Base-by-base conservation (phyloP, 2,329 filamentous ascomycete species). In the Ascochyta viciae-villosae region DNA sequence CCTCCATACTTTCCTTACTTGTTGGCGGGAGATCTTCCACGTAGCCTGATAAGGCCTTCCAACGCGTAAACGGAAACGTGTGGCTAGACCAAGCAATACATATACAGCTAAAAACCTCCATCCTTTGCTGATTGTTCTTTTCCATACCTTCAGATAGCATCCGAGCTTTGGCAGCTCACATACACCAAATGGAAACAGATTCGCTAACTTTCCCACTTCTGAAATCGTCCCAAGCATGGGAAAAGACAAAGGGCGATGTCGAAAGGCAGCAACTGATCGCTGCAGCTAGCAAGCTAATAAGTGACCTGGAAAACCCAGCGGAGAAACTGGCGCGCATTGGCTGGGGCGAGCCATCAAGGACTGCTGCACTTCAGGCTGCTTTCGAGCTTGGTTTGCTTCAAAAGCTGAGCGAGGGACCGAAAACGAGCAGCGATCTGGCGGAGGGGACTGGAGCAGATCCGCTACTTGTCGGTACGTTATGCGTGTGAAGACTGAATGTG, bases 221-320 rank as follows among this genome's bases (percentile, higher is more conserved):
- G 29, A 15, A 31, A 31, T 10, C 29, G 3, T 15, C 29, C 29
- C 35, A 33, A 33, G 35, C 45, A 23, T 48, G 45, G 35, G 33
- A 40, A n/a, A 26, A 31, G 13, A 40, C 24, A 3, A 39, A 33
- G 19, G 35, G 35, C 3, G 35, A 33, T 8, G 35, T 10, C 8
- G 45, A 48, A 23, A 22, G 27, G 10, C 35, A 31, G 4, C 23
- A 34, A 27, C 23, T 43, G 16, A 58, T 63, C 16, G 45, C 35
- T 16, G 35, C 37, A 19, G 45, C 45, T 6, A 40, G 13, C 15
- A 48, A 48, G 37, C 26, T 34, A 7, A 23, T 48, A n/a, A 27
- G 33, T 7, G 26, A 39, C 13, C 27, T 40, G 19, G 45, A 48
- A 12, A 40, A 24, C 10, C 45, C 45, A n/a, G 45, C 35, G 15